Evolutionary conservation across 768 basidiomycete genomes (phyloP), one percentile per base, ranked within the genome.

Genomic region (Pleurotus tuoliensis): DNA sequence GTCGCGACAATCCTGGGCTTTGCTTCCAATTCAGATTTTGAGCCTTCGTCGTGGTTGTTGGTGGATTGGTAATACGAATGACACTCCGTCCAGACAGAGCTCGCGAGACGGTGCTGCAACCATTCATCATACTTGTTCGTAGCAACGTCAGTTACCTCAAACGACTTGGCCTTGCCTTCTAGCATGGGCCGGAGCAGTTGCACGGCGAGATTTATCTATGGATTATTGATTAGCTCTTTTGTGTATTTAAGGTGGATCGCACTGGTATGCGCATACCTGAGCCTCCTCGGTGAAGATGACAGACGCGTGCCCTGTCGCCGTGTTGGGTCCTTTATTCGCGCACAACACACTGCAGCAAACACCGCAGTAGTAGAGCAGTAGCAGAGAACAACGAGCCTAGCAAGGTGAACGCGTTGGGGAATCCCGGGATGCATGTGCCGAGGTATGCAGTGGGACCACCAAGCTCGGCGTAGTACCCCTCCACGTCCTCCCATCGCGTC

Each of bases 281-380:
- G 75, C 70, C 64, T 85, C 84, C 59, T 80, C 74, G 49, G 72
- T 73, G 64, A 81, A 84, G 46, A 86, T 72, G 34, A 81, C 73
- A 20, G 84, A 84, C 8, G 78, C 79, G 61, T 85, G 84, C 8
- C 83, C 84, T 5, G 80, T 73, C 24, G 76, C 78, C 34, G 76
- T 76, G 64, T 87, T 87, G 3, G 84, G 83, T 0, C 81, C 80
- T 82, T 55, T 11, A 9, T 9, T 48, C 39, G 1, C 50, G n/a
- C 30, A 50, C 49, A 49, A 51, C 40, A 27, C 40, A 50, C 1
- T 34, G 24, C 24, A 4, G 8, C 11, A 30, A 7, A 30, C 30
- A 30, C 11, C 11, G 30, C 8, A 37, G 49, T 27, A 7, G 20
- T 4, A 16, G 11, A 9, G 7, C 30, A 34, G 30, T 1, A 34